Evolutionary conservation across 352 stramenopile genomes (phyloP).

Genomic region (Phytophthora colocasiae): DNA sequence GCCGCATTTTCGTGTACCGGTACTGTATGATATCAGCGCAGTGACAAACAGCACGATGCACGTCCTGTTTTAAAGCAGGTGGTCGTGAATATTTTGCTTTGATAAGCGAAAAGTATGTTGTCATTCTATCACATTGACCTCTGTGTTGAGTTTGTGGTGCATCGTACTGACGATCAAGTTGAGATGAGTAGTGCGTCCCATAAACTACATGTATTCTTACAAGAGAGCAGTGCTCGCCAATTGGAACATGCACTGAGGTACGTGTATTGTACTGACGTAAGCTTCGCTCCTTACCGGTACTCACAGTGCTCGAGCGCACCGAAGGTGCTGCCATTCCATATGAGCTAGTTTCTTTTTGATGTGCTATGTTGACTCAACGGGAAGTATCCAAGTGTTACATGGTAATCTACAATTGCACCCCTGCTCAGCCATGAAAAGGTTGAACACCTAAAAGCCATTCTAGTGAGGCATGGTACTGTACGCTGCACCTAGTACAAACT

Average conservation of each 20-base stretch:
- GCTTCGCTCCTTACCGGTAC: too few species aligned
- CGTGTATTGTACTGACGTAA: too few species aligned
- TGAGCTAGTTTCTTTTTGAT: conserved; percentile 16
- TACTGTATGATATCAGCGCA: neutral
- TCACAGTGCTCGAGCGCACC: neutral
- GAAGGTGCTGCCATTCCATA: conserved; percentile 15
- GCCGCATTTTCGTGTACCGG: neutral
- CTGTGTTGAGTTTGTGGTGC: too few species aligned
- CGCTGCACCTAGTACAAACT: too few species aligned
- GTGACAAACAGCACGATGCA: neutral
- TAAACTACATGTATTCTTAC: too few species aligned
- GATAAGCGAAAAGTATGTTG: neutral
- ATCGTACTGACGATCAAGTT: too few species aligned
- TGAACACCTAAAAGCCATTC: too few species aligned
- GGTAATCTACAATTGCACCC: neutral
- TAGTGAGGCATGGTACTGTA: too few species aligned
- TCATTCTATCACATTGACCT: too few species aligned
- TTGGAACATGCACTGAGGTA: too few species aligned
- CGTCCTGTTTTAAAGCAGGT: neutral
- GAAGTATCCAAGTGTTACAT: neutral
- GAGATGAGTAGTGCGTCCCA: too few species aligned
- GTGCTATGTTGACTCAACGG: conserved; percentile 12
- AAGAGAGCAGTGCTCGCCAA: too few species aligned
- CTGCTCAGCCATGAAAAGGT: neutral
- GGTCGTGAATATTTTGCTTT: neutral